Evolutionary conservation across 2,329 filamentous ascomycete genomes (phyloP).

Genomic region (Microdochium paspali): DNA sequence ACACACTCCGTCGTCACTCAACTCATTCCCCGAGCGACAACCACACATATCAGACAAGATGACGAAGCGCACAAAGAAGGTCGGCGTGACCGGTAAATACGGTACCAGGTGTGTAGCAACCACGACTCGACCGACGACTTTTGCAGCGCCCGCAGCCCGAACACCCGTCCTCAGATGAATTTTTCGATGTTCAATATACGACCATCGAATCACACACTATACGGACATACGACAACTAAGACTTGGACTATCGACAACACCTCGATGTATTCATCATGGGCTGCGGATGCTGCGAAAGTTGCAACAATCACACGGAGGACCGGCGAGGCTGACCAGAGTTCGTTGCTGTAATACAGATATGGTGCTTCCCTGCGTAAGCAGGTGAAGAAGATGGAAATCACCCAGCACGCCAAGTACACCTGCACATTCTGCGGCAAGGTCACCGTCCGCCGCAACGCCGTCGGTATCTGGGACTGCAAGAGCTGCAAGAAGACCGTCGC

Average conservation of each 20-base stretch:
- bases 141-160: constrained; percentile 6
- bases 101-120: constrained; percentile 70
- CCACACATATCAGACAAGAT: constrained; percentile 51
- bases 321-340: constrained; percentile 5
- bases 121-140: constrained; percentile 5
- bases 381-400: constrained; percentile 99
- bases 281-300: not conserved
- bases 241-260: constrained; percentile 1
- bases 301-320: not conserved
- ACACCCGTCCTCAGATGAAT: not conserved
- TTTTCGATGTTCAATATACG: too few species aligned
- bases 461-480: constrained; percentile 96
- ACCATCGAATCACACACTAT: not conserved
- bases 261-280: not conserved
- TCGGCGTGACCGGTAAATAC: constrained; percentile 98
- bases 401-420: constrained; percentile 93
- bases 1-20: constrained; percentile 2
- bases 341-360: constrained; percentile 51
- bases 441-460: constrained; percentile 80
- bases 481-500: constrained; percentile 90
- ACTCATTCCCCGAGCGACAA: not conserved
- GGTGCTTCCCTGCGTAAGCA: constrained; percentile 99
- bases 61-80: constrained; percentile 97
- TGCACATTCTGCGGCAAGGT: constrained; percentile 99
- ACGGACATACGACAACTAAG: not conserved